Conservation (phyloP, 495 filamentous ascomycete genomes). For the Cladorrhinum samala region DNA sequence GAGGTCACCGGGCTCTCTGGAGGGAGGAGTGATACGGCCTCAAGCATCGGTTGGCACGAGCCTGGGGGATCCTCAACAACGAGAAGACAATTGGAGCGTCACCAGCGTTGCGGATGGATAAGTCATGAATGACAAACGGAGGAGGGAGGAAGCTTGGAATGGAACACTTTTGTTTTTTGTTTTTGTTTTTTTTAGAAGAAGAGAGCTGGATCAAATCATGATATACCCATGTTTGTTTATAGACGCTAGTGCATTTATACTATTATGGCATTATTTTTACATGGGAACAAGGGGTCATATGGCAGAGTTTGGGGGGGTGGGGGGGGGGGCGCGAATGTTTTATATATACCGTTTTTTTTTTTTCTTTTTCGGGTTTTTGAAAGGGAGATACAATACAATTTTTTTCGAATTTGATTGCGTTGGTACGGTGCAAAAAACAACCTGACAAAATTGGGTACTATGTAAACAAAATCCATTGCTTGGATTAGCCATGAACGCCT, state of each 20-base stretch:
- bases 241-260: no score
- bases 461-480: no score
- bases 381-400: no score
- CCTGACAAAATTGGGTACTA: no score
- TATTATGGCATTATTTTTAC: no score
- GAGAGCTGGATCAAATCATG: constrained; percentile 1
- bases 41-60: constrained; percentile 9
- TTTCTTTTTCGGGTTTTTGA: no score
- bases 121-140: constrained; percentile 6
- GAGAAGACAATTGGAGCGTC: constrained; percentile 17
- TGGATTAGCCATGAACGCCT: neutral
- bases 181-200: no score
- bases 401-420: no score
- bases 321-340: no score
- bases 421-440: no score
- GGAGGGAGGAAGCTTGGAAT: constrained; percentile 1
- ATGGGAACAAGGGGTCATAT: neutral
- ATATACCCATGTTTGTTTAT: neutral
- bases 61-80: constrained; percentile 9
- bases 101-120: neutral
- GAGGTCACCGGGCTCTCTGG: neutral
- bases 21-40: constrained; percentile 1
- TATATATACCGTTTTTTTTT: no score
- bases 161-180: neutral
- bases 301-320: neutral